Evolutionary conservation across 2,329 filamentous ascomycete genomes (phyloP).

Genomic region (Alternaria conjuncta): DNA sequence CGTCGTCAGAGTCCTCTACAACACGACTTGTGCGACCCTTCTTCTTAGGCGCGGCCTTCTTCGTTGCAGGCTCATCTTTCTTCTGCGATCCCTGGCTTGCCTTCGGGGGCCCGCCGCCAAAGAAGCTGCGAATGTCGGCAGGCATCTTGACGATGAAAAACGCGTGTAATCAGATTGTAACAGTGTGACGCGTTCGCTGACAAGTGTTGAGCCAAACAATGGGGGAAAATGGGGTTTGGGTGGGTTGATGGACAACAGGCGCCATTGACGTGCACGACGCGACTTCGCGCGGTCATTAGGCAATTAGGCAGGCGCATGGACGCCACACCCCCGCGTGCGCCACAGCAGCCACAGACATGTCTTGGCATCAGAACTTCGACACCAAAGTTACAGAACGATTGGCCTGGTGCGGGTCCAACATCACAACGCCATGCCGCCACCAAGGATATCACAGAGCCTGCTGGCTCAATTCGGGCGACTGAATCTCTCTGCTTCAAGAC

Average conservation of each 20-base stretch:
- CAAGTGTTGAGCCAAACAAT: background rate
- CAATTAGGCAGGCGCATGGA: conserved; percentile 13
- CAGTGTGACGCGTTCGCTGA: background rate
- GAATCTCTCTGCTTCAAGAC: conserved; percentile 30
- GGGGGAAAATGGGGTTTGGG: conserved; percentile 1
- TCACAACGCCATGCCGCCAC: conserved; percentile 48
- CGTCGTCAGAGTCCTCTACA: conserved; percentile 76
- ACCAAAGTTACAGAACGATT: background rate
- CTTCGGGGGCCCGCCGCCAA: conserved; percentile 75
- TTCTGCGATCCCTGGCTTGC: conserved; percentile 49
- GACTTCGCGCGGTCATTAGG: conserved; percentile 21
- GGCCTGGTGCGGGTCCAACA: background rate
- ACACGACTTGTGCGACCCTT: conserved; percentile 47
- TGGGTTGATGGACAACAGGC: conserved; percentile 7
- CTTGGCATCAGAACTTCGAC: conserved; percentile 38
- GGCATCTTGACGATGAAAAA: conserved; percentile 65
- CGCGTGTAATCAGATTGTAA: background rate
- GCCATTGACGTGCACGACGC: conserved; percentile 26
- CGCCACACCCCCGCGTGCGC: conserved; percentile 15
- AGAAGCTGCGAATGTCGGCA: conserved; percentile 87
- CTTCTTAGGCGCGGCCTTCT: conserved; percentile 52
- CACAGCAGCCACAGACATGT: conserved; percentile 14
- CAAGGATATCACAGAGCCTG: conserved; percentile 45
- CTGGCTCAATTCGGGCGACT: conserved; percentile 43
- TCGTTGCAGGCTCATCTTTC: conserved; percentile 41